A percentile compares a stretch with the other conserved stretches of the same genome.
Evolutionary conservation across 164 flowering plant genomes (phyloP).

Genomic region (Taxillus chinensis): DNA sequence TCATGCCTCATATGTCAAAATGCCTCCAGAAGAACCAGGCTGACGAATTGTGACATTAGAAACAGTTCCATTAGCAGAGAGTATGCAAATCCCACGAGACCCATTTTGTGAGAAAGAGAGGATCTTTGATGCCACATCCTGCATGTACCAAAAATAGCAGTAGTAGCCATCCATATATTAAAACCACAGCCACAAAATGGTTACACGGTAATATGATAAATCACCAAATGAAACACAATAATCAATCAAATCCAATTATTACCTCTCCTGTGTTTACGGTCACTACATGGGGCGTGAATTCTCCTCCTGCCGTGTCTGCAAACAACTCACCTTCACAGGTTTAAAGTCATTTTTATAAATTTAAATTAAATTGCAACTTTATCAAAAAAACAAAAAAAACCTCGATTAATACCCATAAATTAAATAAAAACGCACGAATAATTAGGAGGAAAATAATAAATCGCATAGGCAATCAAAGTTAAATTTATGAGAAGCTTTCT

Average conservation of each 20-base stretch:
- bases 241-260: conserved; percentile 1
- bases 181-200: too few species aligned
- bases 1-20: conserved; percentile 72
- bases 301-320: conserved; percentile 54
- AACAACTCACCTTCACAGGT: conserved; percentile 54
- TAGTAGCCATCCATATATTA: too few species aligned
- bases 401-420: too few species aligned
- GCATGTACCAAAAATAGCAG: conserved; percentile 4
- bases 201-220: too few species aligned
- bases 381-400: too few species aligned
- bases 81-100: conserved; percentile 64
- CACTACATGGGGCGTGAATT: conserved; percentile 75
- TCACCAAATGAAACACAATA: too few species aligned
- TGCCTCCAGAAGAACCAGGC: conserved; percentile 76
- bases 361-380: too few species aligned
- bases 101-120: conserved; percentile 58
- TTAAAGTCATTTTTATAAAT: too few species aligned
- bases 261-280: conserved; percentile 84
- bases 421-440: too few species aligned
- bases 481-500: too few species aligned
- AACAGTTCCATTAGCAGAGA: conserved; percentile 82
- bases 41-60: conserved; percentile 78
- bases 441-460: too few species aligned
- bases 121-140: conserved; percentile 77
- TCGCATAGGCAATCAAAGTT: too few species aligned